Conservation (phyloP, 805 yeast species). For the Cyberlindnera maritima region DNA sequence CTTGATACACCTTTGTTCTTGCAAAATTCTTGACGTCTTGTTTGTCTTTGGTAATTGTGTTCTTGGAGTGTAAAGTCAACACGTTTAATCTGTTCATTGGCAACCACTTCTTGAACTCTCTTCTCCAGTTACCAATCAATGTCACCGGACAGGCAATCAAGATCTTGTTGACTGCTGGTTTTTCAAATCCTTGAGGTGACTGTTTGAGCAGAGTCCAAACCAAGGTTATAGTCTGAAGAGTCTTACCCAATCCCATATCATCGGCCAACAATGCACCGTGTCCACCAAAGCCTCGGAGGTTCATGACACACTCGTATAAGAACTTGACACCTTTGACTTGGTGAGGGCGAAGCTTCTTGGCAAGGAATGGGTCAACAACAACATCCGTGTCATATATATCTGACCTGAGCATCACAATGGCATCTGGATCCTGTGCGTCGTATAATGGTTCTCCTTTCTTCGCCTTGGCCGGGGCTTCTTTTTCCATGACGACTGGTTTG, state of each 20-base stretch:
- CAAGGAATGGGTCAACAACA: slow-evolving; percentile 57
- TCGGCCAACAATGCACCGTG: slow-evolving; percentile 87
- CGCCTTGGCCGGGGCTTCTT: slow-evolving; percentile 15
- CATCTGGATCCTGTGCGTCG: slow-evolving; percentile 34
- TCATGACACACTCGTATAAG: slow-evolving; percentile 80
- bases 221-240: slow-evolving; percentile 78
- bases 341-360: slow-evolving; percentile 67
- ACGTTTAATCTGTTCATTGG: slow-evolving; percentile 50
- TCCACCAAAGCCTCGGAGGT: slow-evolving; percentile 47
- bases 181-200: slow-evolving; percentile 43
- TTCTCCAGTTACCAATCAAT: slow-evolving; percentile 80
- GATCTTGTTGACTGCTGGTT: slow-evolving; percentile 49
- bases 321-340: slow-evolving; percentile 84
- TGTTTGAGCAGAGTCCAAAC: slow-evolving; percentile 78
- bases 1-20: slow-evolving; percentile 71
- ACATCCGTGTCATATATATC: slow-evolving; percentile 38
- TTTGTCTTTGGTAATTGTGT: slow-evolving; percentile 47
- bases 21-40: slow-evolving; percentile 34
- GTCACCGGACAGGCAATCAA: slow-evolving; percentile 92
- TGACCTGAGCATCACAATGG: slow-evolving; percentile 40
- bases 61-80: slow-evolving; percentile 51
- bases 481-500: slow-evolving; percentile 24
- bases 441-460: slow-evolving; percentile 34
- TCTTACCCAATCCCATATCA: slow-evolving; percentile 96
- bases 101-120: slow-evolving; percentile 91